Percentiles rank a stretch among this genome's conserved stretches.
phyloP scores from a whole-genome alignment of 805 yeast species.

The Yamadazyma kitorensis region DNA sequence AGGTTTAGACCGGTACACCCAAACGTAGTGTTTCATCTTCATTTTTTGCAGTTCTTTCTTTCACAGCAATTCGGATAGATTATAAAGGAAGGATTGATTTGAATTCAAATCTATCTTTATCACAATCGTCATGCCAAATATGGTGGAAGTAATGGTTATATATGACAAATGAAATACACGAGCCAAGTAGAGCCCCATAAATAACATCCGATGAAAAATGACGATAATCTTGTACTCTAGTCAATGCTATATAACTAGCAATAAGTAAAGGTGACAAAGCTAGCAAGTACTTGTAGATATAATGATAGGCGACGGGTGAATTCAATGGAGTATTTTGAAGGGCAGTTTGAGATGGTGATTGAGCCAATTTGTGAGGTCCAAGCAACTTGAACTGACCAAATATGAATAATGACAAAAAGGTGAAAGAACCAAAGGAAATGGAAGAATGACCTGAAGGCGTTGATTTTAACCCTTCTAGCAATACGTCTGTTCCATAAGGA shows the following conservation, averaged over 20 bases:
- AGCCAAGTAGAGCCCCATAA: slow-evolving; percentile 33
- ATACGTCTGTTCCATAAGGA: slow-evolving; percentile 24
- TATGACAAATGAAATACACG: background rate
- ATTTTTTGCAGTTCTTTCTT: too few species aligned
- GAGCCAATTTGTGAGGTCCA: too few species aligned
- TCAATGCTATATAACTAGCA: slow-evolving; percentile 30
- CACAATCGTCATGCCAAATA: background rate
- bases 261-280: slow-evolving; percentile 21
- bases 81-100: too few species aligned
- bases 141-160: background rate
- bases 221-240: slow-evolving; percentile 36
- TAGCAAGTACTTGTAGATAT: slow-evolving; percentile 19
- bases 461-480: slow-evolving; percentile 53
- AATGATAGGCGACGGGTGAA: slow-evolving; percentile 8
- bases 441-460: slow-evolving; percentile 61
- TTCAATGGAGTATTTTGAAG: too few species aligned
- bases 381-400: slow-evolving; percentile 38
- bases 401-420: slow-evolving; percentile 47
- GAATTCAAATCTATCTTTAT: too few species aligned
- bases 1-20: too few species aligned
- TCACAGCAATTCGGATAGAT: too few species aligned
- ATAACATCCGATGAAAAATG: slow-evolving; percentile 36
- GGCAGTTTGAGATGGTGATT: too few species aligned
- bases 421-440: slow-evolving; percentile 49
- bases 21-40: too few species aligned